phyloP scores from a whole-genome alignment of 108 stramenopile genomes.

The Pseudonitzschia multiseries region DNA sequence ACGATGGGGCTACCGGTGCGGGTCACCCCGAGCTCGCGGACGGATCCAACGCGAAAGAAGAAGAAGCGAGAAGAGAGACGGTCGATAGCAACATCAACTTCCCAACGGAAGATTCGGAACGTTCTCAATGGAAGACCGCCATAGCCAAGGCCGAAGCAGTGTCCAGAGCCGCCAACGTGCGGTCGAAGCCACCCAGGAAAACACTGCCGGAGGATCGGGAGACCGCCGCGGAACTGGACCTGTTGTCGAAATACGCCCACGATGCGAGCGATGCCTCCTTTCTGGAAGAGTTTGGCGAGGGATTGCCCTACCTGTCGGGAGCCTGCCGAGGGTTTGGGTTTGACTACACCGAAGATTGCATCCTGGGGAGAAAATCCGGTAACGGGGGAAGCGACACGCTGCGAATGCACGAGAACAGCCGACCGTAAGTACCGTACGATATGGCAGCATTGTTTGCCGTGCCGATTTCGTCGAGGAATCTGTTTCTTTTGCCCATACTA shows the following conservation, averaged over 20 bases:
- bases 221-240: background rate
- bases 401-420: conserved; percentile 28
- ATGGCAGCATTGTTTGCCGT: background rate
- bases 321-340: conserved; percentile 67
- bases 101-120: background rate
- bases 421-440: conserved; percentile 34
- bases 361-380: background rate
- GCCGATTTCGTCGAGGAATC: background rate
- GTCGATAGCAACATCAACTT: too few relatives aligned
- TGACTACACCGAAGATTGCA: conserved; percentile 34
- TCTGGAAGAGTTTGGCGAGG: conserved; percentile 46
- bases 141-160: background rate
- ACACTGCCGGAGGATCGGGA: background rate
- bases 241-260: conserved; percentile 27
- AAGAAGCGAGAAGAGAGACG: too few relatives aligned
- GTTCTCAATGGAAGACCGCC: background rate
- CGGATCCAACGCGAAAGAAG: too few relatives aligned
- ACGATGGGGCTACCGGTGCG: too few relatives aligned
- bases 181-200: background rate
- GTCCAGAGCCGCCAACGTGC: background rate
- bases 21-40: too few relatives aligned
- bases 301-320: conserved; percentile 57
- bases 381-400: conserved; percentile 1
- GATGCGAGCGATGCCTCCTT: conserved; percentile 62
- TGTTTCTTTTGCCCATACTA: background rate